Evolutionary conservation across 2,329 filamentous ascomycete species (phyloP), one percentile per base, ranked within the genome.

Genomic region (Tolypocladium tropicale): DNA sequence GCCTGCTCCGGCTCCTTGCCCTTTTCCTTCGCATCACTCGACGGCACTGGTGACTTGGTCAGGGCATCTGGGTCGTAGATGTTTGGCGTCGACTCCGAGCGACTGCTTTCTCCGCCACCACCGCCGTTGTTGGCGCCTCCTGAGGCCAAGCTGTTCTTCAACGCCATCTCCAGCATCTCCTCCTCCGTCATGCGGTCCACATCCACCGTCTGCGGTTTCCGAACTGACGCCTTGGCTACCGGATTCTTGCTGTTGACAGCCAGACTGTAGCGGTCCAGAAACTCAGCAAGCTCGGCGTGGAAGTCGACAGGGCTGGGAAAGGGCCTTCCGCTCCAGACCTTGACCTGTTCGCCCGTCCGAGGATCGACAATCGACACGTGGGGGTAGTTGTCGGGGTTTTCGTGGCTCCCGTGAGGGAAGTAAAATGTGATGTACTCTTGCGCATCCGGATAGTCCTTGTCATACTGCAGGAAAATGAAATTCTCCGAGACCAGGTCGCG

Each of bases 291-390:
- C 67, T 96, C 90, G 67, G 91, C 90, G 58, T 95, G 82, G 64
- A 99, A 97, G 16, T 96, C 92, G 11, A 80, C 70, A 0, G 90
- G 75, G 41, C 80, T 81, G 1, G 92, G 86, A 55, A 92, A 89
- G 1, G 92, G 90, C 10, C 83, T 79, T 1, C 93, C 92, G 16
- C 89, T 91, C 93, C 94, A 97, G 1, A 92, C 83, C 75, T 99
- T 99, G 69, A 99, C 89, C 71, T 96, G 91, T 73, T 99, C 94
- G 58, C 94, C 94, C 0, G 94, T 99, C 58, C 94, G 82, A 2
- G 94, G 94, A 64, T 99, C 94, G 59, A 99, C 84, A 59, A 99
- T 96, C 49, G 91, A 90, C 56, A 97, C 94, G 68, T 99, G 92
- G 6, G 94, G 94, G 68, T 95, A 99, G 63, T 92, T 91, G 66